Base-by-base conservation (phyloP, 2,329 filamentous ascomycete genomes). In the Penicillium sp. region DNA sequence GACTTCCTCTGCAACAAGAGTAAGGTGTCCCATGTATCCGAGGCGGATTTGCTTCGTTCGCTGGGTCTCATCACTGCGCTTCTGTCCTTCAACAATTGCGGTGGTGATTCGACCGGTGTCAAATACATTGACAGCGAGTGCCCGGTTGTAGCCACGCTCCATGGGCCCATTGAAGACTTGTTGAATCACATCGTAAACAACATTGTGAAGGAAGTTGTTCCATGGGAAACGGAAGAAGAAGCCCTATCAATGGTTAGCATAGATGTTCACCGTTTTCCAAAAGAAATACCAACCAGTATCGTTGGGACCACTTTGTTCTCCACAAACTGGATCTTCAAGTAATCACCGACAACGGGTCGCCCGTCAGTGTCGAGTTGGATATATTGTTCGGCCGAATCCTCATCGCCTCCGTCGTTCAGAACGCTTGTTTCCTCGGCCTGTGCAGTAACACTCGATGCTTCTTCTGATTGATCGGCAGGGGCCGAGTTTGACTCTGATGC, bases 201-300 rank as follows among this genome's bases (percentile, higher is more conserved):
- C 94, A 71, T 99, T 99, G 77, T 99, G 94, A 45, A 99, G 83
- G 72, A 99, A 99, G 75, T 99, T 99, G 77, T 99, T 99, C 94
- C 94, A 99, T 1, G 94, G 93, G 70, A 97, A 99, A 59, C 89
- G 87, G 80, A 99, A 99, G 78, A 99, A 99, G 80, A 97, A 97
- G 57, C 92, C 90, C 91, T 95, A 63, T 12, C 57, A 31, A 33
- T 27, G 35, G 29, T 61, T 40, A 57, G 37, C 33, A 48, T 27
- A 37, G n/a, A 53, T 42, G 63, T 50, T 37, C n/a, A 15, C 8
- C 46, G 27, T 43, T 29, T 10, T 31, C 8, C 7, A 42, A 10
- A 21, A 37, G 19, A 37, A 8, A 45, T 40, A 78, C 89, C 83
- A 82, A 96, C 92, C 73, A 99, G 78, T 69, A 99, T 97, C 2